Evolutionary conservation across 768 basidiomycete genomes (phyloP).

Genomic region (Scleroderma citrinum): DNA sequence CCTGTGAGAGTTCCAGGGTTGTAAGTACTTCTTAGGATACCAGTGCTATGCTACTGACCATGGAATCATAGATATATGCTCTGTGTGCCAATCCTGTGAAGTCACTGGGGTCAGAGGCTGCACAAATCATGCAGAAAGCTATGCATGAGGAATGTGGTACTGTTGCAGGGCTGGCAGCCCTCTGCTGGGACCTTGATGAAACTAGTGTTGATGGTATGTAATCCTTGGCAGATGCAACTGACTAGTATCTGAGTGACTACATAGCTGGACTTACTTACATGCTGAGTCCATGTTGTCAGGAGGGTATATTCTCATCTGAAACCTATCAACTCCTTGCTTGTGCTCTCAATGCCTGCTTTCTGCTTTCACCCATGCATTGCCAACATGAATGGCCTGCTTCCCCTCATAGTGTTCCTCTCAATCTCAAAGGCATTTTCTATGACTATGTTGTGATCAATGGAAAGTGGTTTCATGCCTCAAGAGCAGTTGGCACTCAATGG

Average conservation of each 20-base stretch:
- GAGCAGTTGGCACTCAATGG: background rate
- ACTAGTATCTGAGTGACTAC: background rate
- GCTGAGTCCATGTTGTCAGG: constrained; percentile 1
- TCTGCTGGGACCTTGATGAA: background rate
- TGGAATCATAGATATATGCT: background rate
- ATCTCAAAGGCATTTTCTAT: background rate
- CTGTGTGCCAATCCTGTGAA: constrained; percentile 4
- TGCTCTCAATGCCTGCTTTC: background rate
- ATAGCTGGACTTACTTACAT: background rate
- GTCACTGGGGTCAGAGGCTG: constrained; percentile 3
- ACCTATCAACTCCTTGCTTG: background rate
- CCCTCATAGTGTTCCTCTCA: background rate
- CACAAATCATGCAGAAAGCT: background rate
- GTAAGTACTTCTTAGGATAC: background rate
- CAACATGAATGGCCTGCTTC: background rate
- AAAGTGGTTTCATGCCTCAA: background rate
- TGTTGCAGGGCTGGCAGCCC: background rate
- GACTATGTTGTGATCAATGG: background rate
- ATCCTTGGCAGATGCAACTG: too few species aligned
- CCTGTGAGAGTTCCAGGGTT: background rate
- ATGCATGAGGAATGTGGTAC: background rate
- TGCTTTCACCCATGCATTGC: background rate
- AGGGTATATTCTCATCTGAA: background rate
- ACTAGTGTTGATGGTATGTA: constrained; percentile 15
- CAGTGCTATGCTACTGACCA: background rate